These are phyloP conservation scores for Arthrobotrys pseudoclavata DNA, from an alignment of 2,329 filamentous ascomycete species.

Conservation along the genomic window DNA sequence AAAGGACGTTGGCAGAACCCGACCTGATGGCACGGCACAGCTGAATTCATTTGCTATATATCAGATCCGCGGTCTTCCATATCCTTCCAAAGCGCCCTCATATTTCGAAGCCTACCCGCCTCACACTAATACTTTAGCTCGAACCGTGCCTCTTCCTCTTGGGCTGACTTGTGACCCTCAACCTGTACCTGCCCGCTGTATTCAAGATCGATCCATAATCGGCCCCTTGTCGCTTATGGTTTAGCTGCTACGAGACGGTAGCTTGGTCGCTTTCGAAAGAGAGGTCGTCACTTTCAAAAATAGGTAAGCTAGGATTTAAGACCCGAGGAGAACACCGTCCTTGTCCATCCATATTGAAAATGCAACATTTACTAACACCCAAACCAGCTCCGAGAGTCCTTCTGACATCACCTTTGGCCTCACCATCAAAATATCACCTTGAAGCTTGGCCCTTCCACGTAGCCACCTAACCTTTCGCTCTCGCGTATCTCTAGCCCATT, in stretches of 20 bases:
- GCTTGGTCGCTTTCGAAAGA: slow-evolving; percentile 10
- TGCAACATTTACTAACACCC: slow-evolving; percentile 54
- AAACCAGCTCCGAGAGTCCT: not conserved
- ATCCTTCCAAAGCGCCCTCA: slow-evolving; percentile 26
- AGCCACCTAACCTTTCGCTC: not conserved
- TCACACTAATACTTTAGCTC: not conserved
- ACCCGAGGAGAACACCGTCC: slow-evolving; percentile 16
- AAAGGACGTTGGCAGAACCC: not conserved
- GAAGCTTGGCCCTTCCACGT: no score
- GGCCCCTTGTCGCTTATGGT: slow-evolving; percentile 44
- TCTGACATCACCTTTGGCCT: not conserved
- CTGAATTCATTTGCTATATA: slow-evolving; percentile 2
- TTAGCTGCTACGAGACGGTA: slow-evolving; percentile 20
- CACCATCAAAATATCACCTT: not conserved
- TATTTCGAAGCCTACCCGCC: slow-evolving; percentile 6
- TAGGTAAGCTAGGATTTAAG: slow-evolving; percentile 19
- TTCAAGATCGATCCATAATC: slow-evolving; percentile 27
- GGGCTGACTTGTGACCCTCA: slow-evolving; percentile 16
- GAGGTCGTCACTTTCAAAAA: not conserved
- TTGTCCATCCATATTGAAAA: slow-evolving; percentile 31
- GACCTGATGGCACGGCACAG: slow-evolving; percentile 19
- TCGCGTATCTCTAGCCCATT: not conserved
- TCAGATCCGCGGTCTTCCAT: slow-evolving; percentile 15
- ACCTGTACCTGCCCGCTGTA: slow-evolving; percentile 6
- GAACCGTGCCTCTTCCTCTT: slow-evolving; percentile 35